phyloP scores from a whole-genome alignment of 148 eudicot genomes.

The Amaranthus hypochondriacus region DNA sequence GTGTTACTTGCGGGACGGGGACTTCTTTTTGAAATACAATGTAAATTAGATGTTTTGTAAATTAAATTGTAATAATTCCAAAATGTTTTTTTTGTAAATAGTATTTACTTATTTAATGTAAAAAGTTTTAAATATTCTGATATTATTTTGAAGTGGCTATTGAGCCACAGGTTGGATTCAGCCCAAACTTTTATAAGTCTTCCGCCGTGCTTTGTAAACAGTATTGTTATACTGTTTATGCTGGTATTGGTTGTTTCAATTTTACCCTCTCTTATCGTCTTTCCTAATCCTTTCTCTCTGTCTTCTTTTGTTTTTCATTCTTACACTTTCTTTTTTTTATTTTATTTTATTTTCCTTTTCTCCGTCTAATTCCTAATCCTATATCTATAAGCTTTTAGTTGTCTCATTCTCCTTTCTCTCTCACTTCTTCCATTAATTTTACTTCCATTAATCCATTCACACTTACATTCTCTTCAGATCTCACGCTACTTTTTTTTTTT shows the following conservation, averaged over 20 bases:
- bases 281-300: constrained; percentile 11
- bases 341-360: constrained; percentile 1
- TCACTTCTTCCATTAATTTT: constrained; percentile 11
- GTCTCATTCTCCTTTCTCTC: constrained; percentile 13
- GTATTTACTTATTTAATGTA: no score
- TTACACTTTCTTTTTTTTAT: neutral
- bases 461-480: constrained; percentile 8
- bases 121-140: no score
- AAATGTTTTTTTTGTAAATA: no score
- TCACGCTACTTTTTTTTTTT: neutral
- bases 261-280: constrained; percentile 15
- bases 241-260: constrained; percentile 1
- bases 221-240: no score
- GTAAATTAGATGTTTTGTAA: no score
- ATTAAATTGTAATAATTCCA: no score
- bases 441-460: neutral
- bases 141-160: no score
- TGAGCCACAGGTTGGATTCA: no score
- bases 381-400: constrained; percentile 15
- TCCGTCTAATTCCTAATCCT: neutral
- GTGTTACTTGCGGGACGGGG: no score
- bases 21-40: no score
- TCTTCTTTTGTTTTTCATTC: constrained; percentile 4
- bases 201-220: no score
- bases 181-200: no score